Conservation (phyloP, 1,284 basidiomycete genomes). For the Macrocybe sp. region DNA sequence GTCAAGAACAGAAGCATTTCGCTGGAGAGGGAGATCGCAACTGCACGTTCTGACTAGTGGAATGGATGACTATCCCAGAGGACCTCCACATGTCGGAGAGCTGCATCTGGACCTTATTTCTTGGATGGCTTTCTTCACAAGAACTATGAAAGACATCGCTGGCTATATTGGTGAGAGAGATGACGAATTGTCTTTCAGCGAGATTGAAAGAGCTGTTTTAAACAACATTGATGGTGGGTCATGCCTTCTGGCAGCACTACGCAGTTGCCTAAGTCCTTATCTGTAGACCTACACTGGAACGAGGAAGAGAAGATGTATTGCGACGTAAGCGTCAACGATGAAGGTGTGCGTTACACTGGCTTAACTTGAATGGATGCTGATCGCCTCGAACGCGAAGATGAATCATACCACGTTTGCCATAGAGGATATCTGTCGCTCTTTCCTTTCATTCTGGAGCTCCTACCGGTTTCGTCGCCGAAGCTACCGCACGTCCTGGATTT, state of each 20-base stretch:
- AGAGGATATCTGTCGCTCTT: slow-evolving; percentile 91
- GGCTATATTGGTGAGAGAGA: slow-evolving; percentile 80
- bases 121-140: slow-evolving; percentile 93
- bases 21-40: slow-evolving; percentile 90
- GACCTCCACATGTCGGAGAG: slow-evolving; percentile 84
- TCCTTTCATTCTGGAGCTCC: slow-evolving; percentile 81
- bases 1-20: slow-evolving; percentile 84
- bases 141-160: slow-evolving; percentile 85
- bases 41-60: slow-evolving; percentile 89
- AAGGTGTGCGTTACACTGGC: slow-evolving; percentile 46
- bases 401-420: slow-evolving; percentile 87
- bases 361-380: neutral
- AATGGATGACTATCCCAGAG: slow-evolving; percentile 93
- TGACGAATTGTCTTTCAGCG: slow-evolving; percentile 70
- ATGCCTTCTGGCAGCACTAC: neutral
- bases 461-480: slow-evolving; percentile 72
- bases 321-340: slow-evolving; percentile 79
- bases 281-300: slow-evolving; percentile 87
- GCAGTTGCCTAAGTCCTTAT: neutral
- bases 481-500: slow-evolving; percentile 78
- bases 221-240: slow-evolving; percentile 80
- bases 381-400: slow-evolving; percentile 47
- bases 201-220: slow-evolving; percentile 76
- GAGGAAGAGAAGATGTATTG: slow-evolving; percentile 90
- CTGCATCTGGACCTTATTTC: slow-evolving; percentile 89